Evolutionary conservation across 2,329 filamentous ascomycete genomes (phyloP), one percentile per base, ranked within the genome.

Genomic region (Alternaria arbusti): DNA sequence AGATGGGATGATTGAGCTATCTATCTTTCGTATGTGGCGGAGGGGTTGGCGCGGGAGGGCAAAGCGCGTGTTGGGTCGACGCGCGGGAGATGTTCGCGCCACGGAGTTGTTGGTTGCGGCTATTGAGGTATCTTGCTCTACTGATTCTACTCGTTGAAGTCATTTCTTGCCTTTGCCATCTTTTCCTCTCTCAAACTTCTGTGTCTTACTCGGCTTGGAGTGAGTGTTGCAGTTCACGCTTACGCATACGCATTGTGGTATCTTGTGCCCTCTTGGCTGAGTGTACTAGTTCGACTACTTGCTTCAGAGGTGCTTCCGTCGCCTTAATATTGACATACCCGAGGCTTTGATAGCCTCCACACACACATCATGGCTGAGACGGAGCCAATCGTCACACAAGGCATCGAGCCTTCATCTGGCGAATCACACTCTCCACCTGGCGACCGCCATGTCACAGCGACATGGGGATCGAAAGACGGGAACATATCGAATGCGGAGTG

Each of bases 401-500:
- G 76, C 25, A 66, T 79, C 25, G 77, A 78, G 55, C 76, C 77
- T 5, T 70, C 68, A 12, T 78, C 74, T 15, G 75, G 75, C 23
- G 54, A 73, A 58, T 69, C 74, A 26, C 75, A 79, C 58, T 75
- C 72, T 17, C 75, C 75, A 9, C 69, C 74, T 0, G 64, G 69
- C 2, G 67, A 71, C n/a, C 68, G 62, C n/a, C 57, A 65, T 13
- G 62, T 67, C 4, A 66, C 71, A 51, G 70, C 69, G 15, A 73
- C 71, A 15, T 76, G 72, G 72, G 72, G 70, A 8, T 68, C 65
- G 26, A 74, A 73, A 70, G 67, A 70, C 40, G 71, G 70, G 9
- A 77, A 73, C 59, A 79, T 83, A 71, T 82, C 80, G 55, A 84
- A 83, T 70, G 78, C 76, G 67, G 79, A 82, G 63, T 82, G 79